Base-by-base conservation (phyloP, 441 rosid genomes). In the Kokia cookei region DNA sequence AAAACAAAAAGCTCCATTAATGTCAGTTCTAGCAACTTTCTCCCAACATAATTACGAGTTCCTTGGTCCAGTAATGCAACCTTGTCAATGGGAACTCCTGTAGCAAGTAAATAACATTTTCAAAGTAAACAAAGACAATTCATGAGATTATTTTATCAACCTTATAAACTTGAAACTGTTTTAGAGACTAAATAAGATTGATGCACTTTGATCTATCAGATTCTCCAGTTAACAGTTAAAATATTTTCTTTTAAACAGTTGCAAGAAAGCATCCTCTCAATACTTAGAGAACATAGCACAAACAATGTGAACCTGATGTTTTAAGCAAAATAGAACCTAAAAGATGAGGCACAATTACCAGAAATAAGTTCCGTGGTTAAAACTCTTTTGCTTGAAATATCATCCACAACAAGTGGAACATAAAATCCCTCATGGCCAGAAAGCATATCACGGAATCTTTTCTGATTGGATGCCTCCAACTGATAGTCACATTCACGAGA, bases 41-140 rank as follows among this genome's bases (percentile, higher is more conserved):
- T 83, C 76, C 93, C 97, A 51, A 93, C 97, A 84, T 86, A 83
- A 80, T 93, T 85, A 65, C 97, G 86, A 72, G 89, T 92, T 75
- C 85, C 87, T 76, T 96, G 97, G 86, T 86, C 77, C 76, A 96
- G 84, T 65, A 72, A 79, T 24, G 97, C 96, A 70, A 92, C 97
- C 87, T 90, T 92, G 83, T 96, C 99, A 65, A 96, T 84, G 45
- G 99, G 89, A 79, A 91, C 81, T 53, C 98, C 99, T 96, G 88
- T 58, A 60, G 65, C 59, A 32, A 59, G 61, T 26, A 67, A 72
- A 78, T 12, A 58, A 61, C 65, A 75, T 57, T 58, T 73, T 78
- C 61, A 76, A 47, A 22, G 19, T 35, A 14, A 59, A 72, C 40
- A 59, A 45, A 35, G 19, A 19, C 7, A 54, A 19, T 0, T 12